A percentile compares a stretch with the other conserved stretches of the same genome.
Conservation (phyloP, 805 yeast species). For the Cyberlindnera misumaiensis region DNA sequence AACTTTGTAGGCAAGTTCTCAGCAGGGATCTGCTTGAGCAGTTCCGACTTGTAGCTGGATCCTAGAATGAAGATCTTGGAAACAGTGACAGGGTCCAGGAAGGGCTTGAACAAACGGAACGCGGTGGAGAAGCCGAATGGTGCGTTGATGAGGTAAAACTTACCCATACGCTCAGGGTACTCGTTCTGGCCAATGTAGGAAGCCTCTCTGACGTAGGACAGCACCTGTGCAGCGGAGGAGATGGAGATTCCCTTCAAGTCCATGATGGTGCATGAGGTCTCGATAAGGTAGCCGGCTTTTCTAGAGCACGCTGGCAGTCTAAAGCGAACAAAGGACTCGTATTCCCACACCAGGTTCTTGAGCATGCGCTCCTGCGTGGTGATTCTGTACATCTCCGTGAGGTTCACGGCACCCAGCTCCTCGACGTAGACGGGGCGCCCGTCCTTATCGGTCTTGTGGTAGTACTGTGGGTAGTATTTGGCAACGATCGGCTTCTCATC, state of each 20-base stretch:
- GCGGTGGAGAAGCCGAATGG: slow-evolving; percentile 97
- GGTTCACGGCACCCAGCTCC: slow-evolving; percentile 86
- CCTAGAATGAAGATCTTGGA: slow-evolving; percentile 89
- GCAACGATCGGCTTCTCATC: slow-evolving; percentile 91
- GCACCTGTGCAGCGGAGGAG: slow-evolving; percentile 75
- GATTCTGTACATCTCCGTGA: slow-evolving; percentile 85
- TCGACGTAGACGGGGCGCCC: slow-evolving; percentile 96
- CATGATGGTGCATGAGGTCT: slow-evolving; percentile 93
- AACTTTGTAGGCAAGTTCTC: slow-evolving; percentile 88
- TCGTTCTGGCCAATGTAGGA: slow-evolving; percentile 92
- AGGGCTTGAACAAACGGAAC: slow-evolving; percentile 84
- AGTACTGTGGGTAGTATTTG: slow-evolving; percentile 88
- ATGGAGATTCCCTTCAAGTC: slow-evolving; percentile 93
- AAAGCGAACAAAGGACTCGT: slow-evolving; percentile 78
- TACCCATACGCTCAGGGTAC: slow-evolving; percentile 99
- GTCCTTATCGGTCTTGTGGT: slow-evolving; percentile 93
- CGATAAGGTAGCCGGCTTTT: slow-evolving; percentile 67
- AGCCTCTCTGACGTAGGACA: slow-evolving; percentile 87
- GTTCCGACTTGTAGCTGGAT: slow-evolving; percentile 67
- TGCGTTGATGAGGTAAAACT: slow-evolving; percentile 89
- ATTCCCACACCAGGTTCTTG: slow-evolving; percentile 94
- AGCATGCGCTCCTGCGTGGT: slow-evolving; percentile 96
- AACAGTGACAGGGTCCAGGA: slow-evolving; percentile 96
- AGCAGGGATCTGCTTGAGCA: slow-evolving; percentile 86
- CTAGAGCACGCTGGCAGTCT: slow-evolving; percentile 95